Evolutionary conservation across 768 basidiomycete species (phyloP), one percentile per base, ranked within the genome.

Genomic region (Xerocomellus intermedius): DNA sequence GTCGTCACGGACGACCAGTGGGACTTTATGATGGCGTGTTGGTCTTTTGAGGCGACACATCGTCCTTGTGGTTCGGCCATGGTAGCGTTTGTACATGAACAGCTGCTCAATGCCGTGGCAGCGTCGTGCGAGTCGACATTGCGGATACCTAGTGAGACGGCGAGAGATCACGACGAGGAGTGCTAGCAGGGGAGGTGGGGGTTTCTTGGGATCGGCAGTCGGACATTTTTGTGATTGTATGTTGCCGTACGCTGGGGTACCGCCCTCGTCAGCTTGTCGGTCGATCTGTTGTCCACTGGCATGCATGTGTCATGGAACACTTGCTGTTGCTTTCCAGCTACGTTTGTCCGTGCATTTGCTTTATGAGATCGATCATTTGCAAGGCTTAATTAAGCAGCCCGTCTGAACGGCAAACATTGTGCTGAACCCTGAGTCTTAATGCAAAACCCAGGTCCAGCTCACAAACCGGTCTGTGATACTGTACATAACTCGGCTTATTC

Each of bases 31-130:
- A 54, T 50, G 35, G 6, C 4, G 17, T 68, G 69, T 47, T 70
- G 67, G 66, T 67, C 61, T 4, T 72, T 67, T 35, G 68, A 67
- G 14, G 37, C 52, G 62, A 8, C 19, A 59, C 63, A 49, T 50
- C 65, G 79, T 38, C 77, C 77, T 8, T 60, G 61, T 21, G 61
- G 62, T 32, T 46, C 42, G 21, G 69, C 72, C 28, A 66, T 75
- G 36, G 50, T 60, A 3, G 10, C n/a, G 4, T 69, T 69, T 19
- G 59, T 59, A 19, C 54, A 52, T 5, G 54, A 59, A 12, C 57
- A 64, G n/a, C 21, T 67, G 4, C 28, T 63, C 12, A 30, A 55
- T 22, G 55, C 12, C 0, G 50, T 60, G 12, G 41, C 36, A 3
- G 37, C 4, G 1, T 54, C 54, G 12, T 17, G n/a, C 33, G 42